These are phyloP conservation scores for Agastache rugosa DNA, from an alignment of 257 asterid genomes.

Conservation along the genomic window DNA sequence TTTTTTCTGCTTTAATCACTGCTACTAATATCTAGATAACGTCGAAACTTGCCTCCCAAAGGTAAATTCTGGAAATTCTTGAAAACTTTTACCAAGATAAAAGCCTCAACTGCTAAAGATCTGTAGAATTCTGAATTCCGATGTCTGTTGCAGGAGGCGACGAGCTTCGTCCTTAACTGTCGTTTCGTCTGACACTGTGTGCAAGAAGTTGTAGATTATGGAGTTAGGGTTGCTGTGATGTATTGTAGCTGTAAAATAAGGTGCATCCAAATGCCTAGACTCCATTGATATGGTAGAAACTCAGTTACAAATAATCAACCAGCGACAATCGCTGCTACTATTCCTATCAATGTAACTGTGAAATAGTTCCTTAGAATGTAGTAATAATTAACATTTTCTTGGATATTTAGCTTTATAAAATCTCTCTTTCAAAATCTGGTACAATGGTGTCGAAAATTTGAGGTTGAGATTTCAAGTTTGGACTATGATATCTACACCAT, in stretches of 20 bases:
- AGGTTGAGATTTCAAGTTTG: not conserved
- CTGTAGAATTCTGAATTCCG: not conserved
- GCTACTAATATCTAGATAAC: constrained; percentile 23
- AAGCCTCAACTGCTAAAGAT: not conserved
- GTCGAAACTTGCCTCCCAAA: constrained; percentile 4
- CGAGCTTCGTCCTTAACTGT: not conserved
- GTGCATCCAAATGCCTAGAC: constrained; percentile 69
- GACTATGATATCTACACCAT: not conserved
- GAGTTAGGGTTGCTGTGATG: constrained; percentile 72
- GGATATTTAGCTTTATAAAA: not conserved
- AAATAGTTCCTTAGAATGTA: constrained; percentile 2
- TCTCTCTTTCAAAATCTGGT: not conserved
- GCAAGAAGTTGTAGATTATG: constrained; percentile 33
- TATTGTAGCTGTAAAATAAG: constrained; percentile 64
- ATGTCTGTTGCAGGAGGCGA: constrained; percentile 16
- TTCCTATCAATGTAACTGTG: constrained; percentile 36
- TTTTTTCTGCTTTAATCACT: constrained; percentile 77
- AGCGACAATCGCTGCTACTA: constrained; percentile 20
- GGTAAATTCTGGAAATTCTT: constrained; percentile 11
- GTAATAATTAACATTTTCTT: not conserved
- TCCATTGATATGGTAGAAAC: constrained; percentile 42
- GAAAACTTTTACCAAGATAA: not conserved
- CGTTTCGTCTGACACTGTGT: not conserved
- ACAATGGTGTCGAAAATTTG: not conserved
- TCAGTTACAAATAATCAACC: constrained; percentile 18